These are phyloP conservation scores for Clonostachys byssicola DNA, from an alignment of 2,329 filamentous ascomycete species.

Conservation along the genomic window DNA sequence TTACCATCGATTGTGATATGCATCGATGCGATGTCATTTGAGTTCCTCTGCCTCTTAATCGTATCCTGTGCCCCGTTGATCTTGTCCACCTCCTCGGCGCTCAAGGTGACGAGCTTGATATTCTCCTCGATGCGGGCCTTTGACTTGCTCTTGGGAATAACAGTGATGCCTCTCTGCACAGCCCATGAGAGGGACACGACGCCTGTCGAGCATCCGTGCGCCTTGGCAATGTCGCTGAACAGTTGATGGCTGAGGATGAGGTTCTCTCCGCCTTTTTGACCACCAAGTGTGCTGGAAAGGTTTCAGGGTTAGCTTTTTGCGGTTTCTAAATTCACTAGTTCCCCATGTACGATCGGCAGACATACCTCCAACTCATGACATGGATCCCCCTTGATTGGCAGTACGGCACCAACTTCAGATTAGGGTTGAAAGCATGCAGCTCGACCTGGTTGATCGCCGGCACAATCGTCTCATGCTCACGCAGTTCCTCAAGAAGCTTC, in stretches of 20 bases:
- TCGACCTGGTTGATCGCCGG: slow-evolving; percentile 25
- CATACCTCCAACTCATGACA: slow-evolving; percentile 18
- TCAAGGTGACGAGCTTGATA: slow-evolving; percentile 14
- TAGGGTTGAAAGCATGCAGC: slow-evolving; percentile 22
- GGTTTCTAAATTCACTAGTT: too few relatives aligned
- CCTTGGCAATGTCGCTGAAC: slow-evolving; percentile 14
- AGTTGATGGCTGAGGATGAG: slow-evolving; percentile 11
- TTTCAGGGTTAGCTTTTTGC: too few relatives aligned
- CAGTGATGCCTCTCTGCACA: slow-evolving; percentile 14
- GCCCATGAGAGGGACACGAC: slow-evolving; percentile 17
- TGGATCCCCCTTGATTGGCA: slow-evolving; percentile 21
- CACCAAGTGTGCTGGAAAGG: not conserved
- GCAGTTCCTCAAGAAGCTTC: slow-evolving; percentile 17
- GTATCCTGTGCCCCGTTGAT: slow-evolving; percentile 16
- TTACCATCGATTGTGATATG: slow-evolving; percentile 12
- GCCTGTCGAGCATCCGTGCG: slow-evolving; percentile 12
- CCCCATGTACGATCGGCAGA: not conserved
- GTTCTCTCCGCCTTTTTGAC: slow-evolving; percentile 1
- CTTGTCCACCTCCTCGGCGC: slow-evolving; percentile 14
- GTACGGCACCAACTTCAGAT: slow-evolving; percentile 19
- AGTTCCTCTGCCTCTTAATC: slow-evolving; percentile 10
- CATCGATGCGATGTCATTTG: slow-evolving; percentile 8
- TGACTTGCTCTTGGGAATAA: slow-evolving; percentile 15
- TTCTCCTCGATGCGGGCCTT: slow-evolving; percentile 14
- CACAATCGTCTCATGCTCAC: slow-evolving; percentile 12